Conservation (phyloP, 23 red algal genomes). For the Pyropia haitanensis region DNA sequence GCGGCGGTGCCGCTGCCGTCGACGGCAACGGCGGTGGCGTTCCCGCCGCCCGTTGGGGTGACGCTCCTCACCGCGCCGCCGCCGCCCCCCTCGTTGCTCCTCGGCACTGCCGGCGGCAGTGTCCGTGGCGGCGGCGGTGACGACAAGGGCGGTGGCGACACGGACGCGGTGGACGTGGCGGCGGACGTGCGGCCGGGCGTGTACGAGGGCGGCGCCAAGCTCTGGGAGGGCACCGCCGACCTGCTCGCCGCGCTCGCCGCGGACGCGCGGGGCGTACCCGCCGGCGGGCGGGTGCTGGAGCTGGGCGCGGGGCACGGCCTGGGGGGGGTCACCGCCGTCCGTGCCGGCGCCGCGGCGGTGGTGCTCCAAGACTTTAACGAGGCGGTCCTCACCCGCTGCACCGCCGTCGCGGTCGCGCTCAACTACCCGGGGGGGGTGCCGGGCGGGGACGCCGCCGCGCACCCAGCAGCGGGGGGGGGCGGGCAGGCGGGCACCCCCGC, state of each 20-base stretch:
- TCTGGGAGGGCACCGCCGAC: slow-evolving; percentile 76
- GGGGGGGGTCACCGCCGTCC: slow-evolving; percentile 46
- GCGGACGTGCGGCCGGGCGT: slow-evolving; percentile 38
- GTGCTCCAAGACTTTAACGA: slow-evolving; percentile 72
- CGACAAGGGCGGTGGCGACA: too few relatives aligned
- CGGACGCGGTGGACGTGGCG: not conserved
- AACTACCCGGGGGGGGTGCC: slow-evolving; percentile 19
- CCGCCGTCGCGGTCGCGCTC: slow-evolving; percentile 27
- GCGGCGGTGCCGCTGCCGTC: too few relatives aligned
- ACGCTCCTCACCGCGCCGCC: too few relatives aligned
- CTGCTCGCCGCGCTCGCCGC: slow-evolving; percentile 17
- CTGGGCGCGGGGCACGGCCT: slow-evolving; percentile 80
- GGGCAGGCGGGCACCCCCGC: too few relatives aligned
- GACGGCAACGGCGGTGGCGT: too few relatives aligned
- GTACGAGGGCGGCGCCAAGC: slow-evolving; percentile 91
- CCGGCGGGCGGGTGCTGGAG: slow-evolving; percentile 37
- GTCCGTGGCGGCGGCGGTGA: too few relatives aligned
- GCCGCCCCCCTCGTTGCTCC: too few relatives aligned
- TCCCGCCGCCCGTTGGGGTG: too few relatives aligned
- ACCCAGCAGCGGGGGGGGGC: too few relatives aligned
- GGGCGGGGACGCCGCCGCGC: not conserved
- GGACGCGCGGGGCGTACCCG: not conserved
- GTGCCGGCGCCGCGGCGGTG: slow-evolving; percentile 12
- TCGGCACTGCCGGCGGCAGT: too few relatives aligned
- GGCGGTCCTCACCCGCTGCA: slow-evolving; percentile 32